Evolutionary conservation across 1,284 basidiomycete species (phyloP).

Genomic region (Volvariella volvacea): DNA sequence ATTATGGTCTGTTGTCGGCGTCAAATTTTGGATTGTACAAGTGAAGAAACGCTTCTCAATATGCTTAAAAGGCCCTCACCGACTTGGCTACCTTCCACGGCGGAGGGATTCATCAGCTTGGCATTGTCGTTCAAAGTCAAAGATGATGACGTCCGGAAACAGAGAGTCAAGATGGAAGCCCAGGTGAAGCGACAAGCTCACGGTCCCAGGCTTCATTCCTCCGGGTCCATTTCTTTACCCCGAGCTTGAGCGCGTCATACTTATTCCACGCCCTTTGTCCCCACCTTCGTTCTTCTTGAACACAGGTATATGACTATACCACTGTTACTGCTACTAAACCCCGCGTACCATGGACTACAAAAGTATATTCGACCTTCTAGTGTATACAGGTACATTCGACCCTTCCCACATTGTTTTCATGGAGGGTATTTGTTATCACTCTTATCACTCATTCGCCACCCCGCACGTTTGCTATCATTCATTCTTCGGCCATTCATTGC

Average conservation of each 20-base stretch:
- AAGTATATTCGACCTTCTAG: neutral
- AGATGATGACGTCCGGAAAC: constrained; percentile 77
- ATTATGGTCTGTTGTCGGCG: constrained; percentile 64
- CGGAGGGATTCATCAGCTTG: constrained; percentile 60
- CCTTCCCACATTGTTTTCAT: too few relatives aligned
- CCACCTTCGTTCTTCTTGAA: too few relatives aligned
- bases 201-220: constrained; percentile 17
- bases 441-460: too few relatives aligned
- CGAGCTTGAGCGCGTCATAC: constrained; percentile 12
- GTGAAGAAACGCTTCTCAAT: constrained; percentile 42
- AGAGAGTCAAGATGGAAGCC: constrained; percentile 65
- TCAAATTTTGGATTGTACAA: constrained; percentile 43
- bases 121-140: constrained; percentile 66
- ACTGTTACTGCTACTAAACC: too few relatives aligned
- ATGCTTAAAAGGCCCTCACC: constrained; percentile 48
- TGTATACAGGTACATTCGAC: too few relatives aligned
- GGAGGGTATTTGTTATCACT: too few relatives aligned
- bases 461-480: too few relatives aligned
- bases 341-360: too few relatives aligned
- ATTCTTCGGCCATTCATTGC: too few relatives aligned
- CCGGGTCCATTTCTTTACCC: constrained; percentile 24
- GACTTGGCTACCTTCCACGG: constrained; percentile 44
- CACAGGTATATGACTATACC: too few relatives aligned
- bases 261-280: too few relatives aligned
- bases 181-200: constrained; percentile 57